Percentiles rank a stretch among this genome's conserved stretches.
Evolutionary conservation across 2,329 filamentous ascomycete genomes (phyloP).

Genomic region (Aaosphaeria arxii): DNA sequence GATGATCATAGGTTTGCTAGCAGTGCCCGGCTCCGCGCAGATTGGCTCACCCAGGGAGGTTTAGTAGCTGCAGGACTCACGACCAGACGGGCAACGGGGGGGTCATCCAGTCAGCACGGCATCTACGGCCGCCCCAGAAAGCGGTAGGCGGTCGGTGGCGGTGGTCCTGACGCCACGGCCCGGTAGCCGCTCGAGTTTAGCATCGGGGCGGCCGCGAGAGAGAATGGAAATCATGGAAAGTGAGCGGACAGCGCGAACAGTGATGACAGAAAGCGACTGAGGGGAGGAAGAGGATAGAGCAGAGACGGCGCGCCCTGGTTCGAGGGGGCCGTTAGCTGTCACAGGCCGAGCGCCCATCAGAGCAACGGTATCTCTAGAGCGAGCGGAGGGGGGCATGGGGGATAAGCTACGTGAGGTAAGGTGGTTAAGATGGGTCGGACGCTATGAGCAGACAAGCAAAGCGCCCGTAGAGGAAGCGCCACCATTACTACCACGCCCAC

Average conservation of each 20-base stretch:
- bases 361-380: neutral
- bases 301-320: constrained; percentile 5
- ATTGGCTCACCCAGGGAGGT: constrained; percentile 19
- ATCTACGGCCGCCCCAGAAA: constrained; percentile 13
- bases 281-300: constrained; percentile 14
- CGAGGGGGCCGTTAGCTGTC: neutral
- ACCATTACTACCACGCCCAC: no score
- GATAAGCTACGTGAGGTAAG: no score
- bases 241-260: neutral
- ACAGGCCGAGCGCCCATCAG: neutral
- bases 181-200: constrained; percentile 23
- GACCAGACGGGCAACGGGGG: no score
- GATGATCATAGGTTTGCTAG: constrained; percentile 32
- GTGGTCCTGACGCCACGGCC: constrained; percentile 28
- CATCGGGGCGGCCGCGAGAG: constrained; percentile 6
- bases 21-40: constrained; percentile 11
- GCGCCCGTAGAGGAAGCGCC: no score
- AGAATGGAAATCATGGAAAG: neutral
- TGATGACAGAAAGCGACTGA: neutral
- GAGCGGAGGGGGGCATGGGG: constrained; percentile 1
- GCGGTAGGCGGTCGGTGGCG: constrained; percentile 15
- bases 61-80: constrained; percentile 14
- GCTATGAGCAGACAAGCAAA: no score
- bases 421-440: no score
- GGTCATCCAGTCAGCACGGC: constrained; percentile 23